These are phyloP conservation scores for Ambrosiella cleistominuta DNA, from an alignment of 2,329 filamentous ascomycete species.

Conservation along the genomic window DNA sequence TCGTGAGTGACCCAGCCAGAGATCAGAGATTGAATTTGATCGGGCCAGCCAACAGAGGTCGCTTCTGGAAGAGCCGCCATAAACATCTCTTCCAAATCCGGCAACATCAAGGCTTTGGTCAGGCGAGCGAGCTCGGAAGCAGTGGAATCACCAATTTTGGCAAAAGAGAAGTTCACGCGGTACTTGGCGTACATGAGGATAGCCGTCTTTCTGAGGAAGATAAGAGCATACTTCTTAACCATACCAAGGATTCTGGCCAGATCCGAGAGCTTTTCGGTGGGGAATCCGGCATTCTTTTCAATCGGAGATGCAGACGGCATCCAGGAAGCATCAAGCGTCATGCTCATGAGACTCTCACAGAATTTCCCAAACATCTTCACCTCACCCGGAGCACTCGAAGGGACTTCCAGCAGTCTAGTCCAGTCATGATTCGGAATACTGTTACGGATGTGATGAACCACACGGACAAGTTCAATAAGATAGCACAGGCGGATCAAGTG, in stretches of 20 bases:
- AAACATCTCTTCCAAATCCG: slow-evolving; percentile 64
- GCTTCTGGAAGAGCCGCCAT: slow-evolving; percentile 32
- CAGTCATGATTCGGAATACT: slow-evolving; percentile 35
- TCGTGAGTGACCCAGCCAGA: slow-evolving; percentile 60
- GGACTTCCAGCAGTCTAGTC: slow-evolving; percentile 28
- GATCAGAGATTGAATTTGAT: slow-evolving; percentile 24
- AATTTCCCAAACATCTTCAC: slow-evolving; percentile 39
- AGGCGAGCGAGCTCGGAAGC: slow-evolving; percentile 69
- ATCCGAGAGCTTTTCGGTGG: slow-evolving; percentile 35
- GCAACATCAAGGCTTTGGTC: slow-evolving; percentile 56
- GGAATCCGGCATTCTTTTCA: slow-evolving; percentile 28
- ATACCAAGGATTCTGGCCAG: slow-evolving; percentile 39
- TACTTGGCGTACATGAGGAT: slow-evolving; percentile 77
- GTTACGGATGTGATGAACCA: slow-evolving; percentile 42
- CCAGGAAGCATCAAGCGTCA: slow-evolving; percentile 11
- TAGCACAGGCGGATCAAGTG: slow-evolving; percentile 77
- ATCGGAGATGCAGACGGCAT: neutral
- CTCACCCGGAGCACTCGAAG: slow-evolving; percentile 23
- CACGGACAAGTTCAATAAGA: slow-evolving; percentile 76
- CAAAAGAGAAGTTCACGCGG: slow-evolving; percentile 69
- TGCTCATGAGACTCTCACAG: slow-evolving; percentile 19
- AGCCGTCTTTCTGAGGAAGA: slow-evolving; percentile 70
- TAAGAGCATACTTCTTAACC: slow-evolving; percentile 68
- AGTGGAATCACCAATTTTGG: slow-evolving; percentile 43
- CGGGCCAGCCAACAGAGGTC: slow-evolving; percentile 17